These are phyloP conservation scores for Aureobasidium leucospermi DNA, from an alignment of 2,329 filamentous ascomycete species.

Conservation along the genomic window DNA sequence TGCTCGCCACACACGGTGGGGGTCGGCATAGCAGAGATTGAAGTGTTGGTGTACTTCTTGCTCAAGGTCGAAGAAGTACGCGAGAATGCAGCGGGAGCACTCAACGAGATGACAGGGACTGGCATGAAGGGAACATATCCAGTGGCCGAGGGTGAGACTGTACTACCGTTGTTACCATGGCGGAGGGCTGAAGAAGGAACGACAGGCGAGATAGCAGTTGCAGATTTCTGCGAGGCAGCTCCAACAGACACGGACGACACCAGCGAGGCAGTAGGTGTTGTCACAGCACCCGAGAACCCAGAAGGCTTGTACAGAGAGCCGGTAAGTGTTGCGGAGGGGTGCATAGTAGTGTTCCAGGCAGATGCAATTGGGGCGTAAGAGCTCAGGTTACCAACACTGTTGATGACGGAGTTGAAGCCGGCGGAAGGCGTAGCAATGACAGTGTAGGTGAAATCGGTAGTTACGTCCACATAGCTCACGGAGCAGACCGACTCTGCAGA, in stretches of 20 bases:
- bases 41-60: constrained; percentile 7
- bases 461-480: constrained; percentile 3
- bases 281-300: background rate
- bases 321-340: background rate
- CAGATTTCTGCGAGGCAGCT: background rate
- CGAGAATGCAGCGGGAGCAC: background rate
- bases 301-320: background rate
- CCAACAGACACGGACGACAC: background rate
- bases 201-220: background rate
- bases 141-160: background rate
- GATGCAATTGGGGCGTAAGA: background rate
- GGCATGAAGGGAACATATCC: background rate
- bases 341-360: background rate
- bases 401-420: background rate
- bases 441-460: constrained; percentile 9
- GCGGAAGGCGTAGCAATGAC: background rate
- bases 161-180: background rate
- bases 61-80: constrained; percentile 2
- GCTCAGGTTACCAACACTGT: background rate
- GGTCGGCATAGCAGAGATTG: background rate
- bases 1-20: constrained; percentile 34
- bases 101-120: background rate
- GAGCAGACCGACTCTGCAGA: constrained; percentile 3
- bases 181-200: background rate
- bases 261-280: background rate